A percentile compares a stretch with the other conserved stretches of the same genome.
Evolutionary conservation across 2,329 filamentous ascomycete genomes (phyloP).

Genomic region (Aspergillus puulaauensis): DNA sequence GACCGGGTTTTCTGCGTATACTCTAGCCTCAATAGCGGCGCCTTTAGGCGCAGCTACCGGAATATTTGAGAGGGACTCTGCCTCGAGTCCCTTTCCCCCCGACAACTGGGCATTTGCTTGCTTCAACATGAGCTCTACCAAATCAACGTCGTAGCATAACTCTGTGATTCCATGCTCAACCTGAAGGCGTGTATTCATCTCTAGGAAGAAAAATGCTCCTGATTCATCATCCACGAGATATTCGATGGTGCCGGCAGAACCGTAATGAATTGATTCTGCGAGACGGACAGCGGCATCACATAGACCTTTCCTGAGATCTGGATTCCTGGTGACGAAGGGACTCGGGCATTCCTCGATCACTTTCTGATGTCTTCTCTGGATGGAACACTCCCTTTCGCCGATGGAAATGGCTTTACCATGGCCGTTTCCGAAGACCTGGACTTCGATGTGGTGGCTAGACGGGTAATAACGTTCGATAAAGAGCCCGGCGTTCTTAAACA

Average conservation of each 20-base stretch:
- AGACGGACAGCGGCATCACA: slow-evolving; percentile 69
- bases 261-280: slow-evolving; percentile 61
- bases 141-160: slow-evolving; percentile 54
- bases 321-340: slow-evolving; percentile 57
- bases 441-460: slow-evolving; percentile 69
- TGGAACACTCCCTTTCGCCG: slow-evolving; percentile 83
- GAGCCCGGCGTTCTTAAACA: background rate
- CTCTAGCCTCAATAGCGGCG: slow-evolving; percentile 53
- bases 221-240: slow-evolving; percentile 84
- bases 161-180: slow-evolving; percentile 61
- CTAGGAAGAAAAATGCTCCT: slow-evolving; percentile 70
- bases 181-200: slow-evolving; percentile 60
- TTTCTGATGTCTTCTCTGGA: slow-evolving; percentile 86
- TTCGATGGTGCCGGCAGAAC: slow-evolving; percentile 86
- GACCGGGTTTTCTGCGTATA: slow-evolving; percentile 60
- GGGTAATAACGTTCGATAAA: background rate
- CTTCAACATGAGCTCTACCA: slow-evolving; percentile 57
- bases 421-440: slow-evolving; percentile 85
- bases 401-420: slow-evolving; percentile 77
- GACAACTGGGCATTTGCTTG: slow-evolving; percentile 53
- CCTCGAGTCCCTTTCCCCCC: slow-evolving; percentile 47
- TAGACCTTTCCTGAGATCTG: slow-evolving; percentile 63
- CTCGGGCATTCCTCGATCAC: slow-evolving; percentile 87
- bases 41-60: slow-evolving; percentile 47
- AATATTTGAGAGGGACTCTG: slow-evolving; percentile 41